These are phyloP conservation scores for Sporothrix inflata DNA, from an alignment of 2,329 filamentous ascomycete genomes.

Conservation along the genomic window DNA sequence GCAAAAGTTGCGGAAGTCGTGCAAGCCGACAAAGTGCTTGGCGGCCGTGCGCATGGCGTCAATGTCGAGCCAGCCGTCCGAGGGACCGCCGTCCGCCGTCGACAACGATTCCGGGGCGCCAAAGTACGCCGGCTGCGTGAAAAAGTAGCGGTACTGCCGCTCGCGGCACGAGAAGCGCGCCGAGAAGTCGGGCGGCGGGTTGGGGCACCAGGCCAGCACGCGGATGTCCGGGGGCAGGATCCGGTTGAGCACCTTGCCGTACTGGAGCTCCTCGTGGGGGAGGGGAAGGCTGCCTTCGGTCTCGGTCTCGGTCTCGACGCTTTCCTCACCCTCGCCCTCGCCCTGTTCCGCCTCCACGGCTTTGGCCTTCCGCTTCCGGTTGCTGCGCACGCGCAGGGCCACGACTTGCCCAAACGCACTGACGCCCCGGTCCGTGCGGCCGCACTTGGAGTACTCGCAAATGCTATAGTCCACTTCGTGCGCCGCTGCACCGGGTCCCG, in stretches of 20 bases:
- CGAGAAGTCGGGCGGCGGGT: conserved; percentile 77
- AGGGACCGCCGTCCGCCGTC: conserved; percentile 41
- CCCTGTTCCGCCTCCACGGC: conserved; percentile 25
- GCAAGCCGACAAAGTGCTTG: conserved; percentile 74
- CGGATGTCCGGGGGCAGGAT: conserved; percentile 88
- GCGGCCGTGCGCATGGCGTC: conserved; percentile 84
- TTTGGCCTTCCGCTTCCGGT: conserved; percentile 46
- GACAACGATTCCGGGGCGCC: conserved; percentile 56
- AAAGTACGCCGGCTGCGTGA: conserved; percentile 89
- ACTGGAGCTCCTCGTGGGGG: conserved; percentile 67
- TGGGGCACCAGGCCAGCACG: conserved; percentile 89
- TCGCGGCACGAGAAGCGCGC: conserved; percentile 92
- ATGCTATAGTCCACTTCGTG: conserved; percentile 75
- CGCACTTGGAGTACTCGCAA: conserved; percentile 93
- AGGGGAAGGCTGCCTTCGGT: neutral
- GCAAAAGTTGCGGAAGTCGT: conserved; percentile 98
- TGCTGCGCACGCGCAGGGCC: conserved; percentile 79
- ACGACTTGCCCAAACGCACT: conserved; percentile 98
- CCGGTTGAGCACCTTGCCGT: conserved; percentile 81
- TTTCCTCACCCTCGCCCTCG: conserved; percentile 19
- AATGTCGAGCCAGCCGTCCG: conserved; percentile 83
- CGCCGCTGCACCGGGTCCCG: conserved; percentile 51
- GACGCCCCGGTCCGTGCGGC: conserved; percentile 88
- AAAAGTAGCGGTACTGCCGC: conserved; percentile 93
- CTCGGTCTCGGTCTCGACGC: conserved; percentile 39